Evolutionary conservation across 306 rosid genomes (phyloP), one percentile per base, ranked within the genome.

Genomic region (Chamaecrista fasciculata): DNA sequence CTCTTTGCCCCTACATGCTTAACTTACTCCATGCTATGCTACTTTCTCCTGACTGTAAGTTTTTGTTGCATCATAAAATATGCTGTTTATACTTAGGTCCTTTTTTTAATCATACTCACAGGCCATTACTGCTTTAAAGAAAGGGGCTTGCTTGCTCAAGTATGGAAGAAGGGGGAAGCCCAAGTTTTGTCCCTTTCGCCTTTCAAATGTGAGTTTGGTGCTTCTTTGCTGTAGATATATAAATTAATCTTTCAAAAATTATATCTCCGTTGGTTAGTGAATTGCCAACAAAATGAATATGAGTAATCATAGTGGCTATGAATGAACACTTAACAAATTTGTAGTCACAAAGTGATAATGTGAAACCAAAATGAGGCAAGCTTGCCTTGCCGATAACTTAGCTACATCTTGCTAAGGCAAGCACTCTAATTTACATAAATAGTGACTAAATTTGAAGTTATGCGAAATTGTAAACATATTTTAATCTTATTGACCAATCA

Each of bases 101-200:
- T 73, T 51, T 31, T 81, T 51, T 70, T 78, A 67, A 56, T 80
- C 58, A 77, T 80, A 66, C 24, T 67, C 20, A 78, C 83, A 95
- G 99, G 99, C 99, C 61, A 86, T 95, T 72, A 95, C 96, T 76
- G 96, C 99, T 78, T 78, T 95, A 67, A 95, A 95, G 88, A 95
- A 95, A 78, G 97, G 99, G 77, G 99, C 97, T 40, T 73, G 42
- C 89, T 85, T 94, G 80, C 96, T 94, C 79, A 94, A 94, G 85
- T 94, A 94, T 71, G 99, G 97, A 75, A 91, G 99, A 83, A 89
- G 99, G 77, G 99, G 99, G 58, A 95, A 89, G 76, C 99, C 97
- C 79, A 95, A 95, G 75, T 89, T 84, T 81, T 95, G 99, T 69
- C 97, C 96, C 48, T 91, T 95, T 67, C 92, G 95, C 37, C 97